Percentiles rank a stretch among this genome's conserved stretches.
Evolutionary conservation across 768 basidiomycete species (phyloP).

Genomic region (Leccinellum albellum): DNA sequence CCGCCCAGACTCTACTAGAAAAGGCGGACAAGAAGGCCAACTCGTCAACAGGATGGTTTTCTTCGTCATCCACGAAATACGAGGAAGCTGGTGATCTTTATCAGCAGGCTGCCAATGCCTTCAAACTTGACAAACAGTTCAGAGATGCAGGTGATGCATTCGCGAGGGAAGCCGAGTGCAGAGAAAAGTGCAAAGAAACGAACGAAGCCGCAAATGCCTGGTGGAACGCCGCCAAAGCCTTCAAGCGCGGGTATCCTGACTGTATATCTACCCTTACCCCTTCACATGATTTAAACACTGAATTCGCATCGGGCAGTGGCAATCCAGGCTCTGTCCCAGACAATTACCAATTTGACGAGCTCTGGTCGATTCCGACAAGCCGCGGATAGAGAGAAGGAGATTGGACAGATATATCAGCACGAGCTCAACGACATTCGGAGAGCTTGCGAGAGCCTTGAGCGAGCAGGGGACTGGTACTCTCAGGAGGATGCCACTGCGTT

Average conservation of each 20-base stretch:
- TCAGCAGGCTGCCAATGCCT: conserved; percentile 90
- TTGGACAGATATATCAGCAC: conserved; percentile 89
- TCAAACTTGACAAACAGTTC: conserved; percentile 89
- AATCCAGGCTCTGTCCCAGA: conserved; percentile 78
- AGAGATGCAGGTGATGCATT: conserved; percentile 91
- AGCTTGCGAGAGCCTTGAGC: conserved; percentile 87
- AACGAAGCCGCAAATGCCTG: conserved; percentile 98
- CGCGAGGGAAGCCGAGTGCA: conserved; percentile 90
- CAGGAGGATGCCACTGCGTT: conserved; percentile 96
- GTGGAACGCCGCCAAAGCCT: conserved; percentile 97
- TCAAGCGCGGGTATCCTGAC: conserved; percentile 84
- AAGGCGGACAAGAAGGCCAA: conserved; percentile 92
- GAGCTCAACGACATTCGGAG: conserved; percentile 74
- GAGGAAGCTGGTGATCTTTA: conserved; percentile 97
- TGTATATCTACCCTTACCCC: conserved; percentile 48
- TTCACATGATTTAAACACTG: conserved; percentile 1
- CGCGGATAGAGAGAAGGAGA: conserved; percentile 96
- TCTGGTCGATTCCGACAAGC: conserved; percentile 94
- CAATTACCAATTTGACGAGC: conserved; percentile 77
- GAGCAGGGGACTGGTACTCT: conserved; percentile 96
- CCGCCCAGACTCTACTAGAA: conserved; percentile 70
- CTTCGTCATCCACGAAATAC: conserved; percentile 74
- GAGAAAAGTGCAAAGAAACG: conserved; percentile 79
- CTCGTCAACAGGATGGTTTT: conserved; percentile 85
- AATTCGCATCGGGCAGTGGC: conserved; percentile 57